Evolutionary conservation across 2,329 filamentous ascomycete species (phyloP), one percentile per base, ranked within the genome.

Genomic region (Metarhizium robertsii): DNA sequence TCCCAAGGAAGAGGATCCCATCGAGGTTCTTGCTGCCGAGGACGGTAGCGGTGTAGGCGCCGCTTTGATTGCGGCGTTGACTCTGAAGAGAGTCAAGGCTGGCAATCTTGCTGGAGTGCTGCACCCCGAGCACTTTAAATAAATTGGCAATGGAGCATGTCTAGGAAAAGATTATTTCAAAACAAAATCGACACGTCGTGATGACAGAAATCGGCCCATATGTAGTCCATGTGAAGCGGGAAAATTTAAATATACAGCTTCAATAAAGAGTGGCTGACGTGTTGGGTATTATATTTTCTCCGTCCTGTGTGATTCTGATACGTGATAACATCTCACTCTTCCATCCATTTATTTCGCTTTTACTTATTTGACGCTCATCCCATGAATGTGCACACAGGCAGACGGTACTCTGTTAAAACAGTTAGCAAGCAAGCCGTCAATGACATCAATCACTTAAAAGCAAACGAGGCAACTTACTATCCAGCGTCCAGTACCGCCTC

Each of bases 11-110:
- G 86, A 91, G 69, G 91, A 97, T 66, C 92, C 91, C 7, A 81
- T 99, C 54, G 86, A 92, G 75, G 85, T 97, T 62, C 73, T 92
- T 61, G 87, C 91, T 50, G 92, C 94, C 58, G 94, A 99, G 75
- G 94, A 99, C 70, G 94, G 94, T 61, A 92, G 87, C 61, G 94
- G 92, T 81, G 94, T 97, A n/a, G 92, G 92, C 62, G 94, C 92
- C 48, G 94, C 94, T 4, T 75, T 99, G 58, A 97, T 99, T 76
- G 94, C 94, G 7, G 84, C 84, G 13, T 67, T 87, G 67, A 87
- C 84, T 14, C 71, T 86, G 60, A 81, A 86, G 78, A 73, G 84
- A 53, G 81, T 85, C 59, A 75, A 81, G 67, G 75, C 78, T 52
- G 84, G 84, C 53, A 86, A 85, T 65, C 59, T 84, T 68, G 77